Evolutionary conservation across 768 basidiomycete species (phyloP).

Genomic region (button mushroom (Agaricus bisporus)): DNA sequence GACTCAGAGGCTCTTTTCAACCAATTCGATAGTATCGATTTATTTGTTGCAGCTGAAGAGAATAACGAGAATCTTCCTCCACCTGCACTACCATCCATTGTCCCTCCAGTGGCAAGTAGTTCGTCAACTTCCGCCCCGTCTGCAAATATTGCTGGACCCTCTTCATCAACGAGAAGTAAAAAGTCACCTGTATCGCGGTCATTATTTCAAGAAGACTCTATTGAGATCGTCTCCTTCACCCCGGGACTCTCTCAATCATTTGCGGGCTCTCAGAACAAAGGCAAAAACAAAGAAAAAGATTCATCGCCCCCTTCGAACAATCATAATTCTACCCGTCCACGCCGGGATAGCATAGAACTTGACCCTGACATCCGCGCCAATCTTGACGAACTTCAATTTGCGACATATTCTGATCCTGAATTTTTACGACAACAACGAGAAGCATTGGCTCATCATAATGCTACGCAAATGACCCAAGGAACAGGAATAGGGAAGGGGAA

Average conservation of each 20-base stretch:
- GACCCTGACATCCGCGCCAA: constrained; percentile 18
- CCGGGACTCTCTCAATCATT: neutral
- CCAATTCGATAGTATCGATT: constrained; percentile 7
- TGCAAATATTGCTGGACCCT: neutral
- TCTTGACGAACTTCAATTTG: constrained; percentile 23
- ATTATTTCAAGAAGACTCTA: neutral
- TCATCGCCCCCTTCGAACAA: neutral
- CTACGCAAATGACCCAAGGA: neutral
- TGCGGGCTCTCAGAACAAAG: neutral
- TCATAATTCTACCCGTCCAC: neutral
- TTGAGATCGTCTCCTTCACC: constrained; percentile 13
- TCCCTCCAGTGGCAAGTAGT: neutral
- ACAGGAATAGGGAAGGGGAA: neutral
- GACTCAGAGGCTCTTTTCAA: constrained; percentile 5
- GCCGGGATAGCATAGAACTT: neutral
- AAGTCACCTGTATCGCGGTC: neutral
- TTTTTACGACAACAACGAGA: neutral
- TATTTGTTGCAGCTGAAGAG: neutral
- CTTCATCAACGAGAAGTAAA: neutral
- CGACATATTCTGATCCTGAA: neutral
- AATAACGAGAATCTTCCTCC: constrained; percentile 6
- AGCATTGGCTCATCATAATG: neutral
- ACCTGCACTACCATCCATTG: neutral
- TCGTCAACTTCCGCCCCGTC: too few species aligned
- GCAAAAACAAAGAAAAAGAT: constrained; percentile 3